A percentile compares a stretch with the other conserved stretches of the same genome.
Evolutionary conservation across 1,284 basidiomycete genomes (phyloP).

Genomic region (Gymnopus androsaceus): DNA sequence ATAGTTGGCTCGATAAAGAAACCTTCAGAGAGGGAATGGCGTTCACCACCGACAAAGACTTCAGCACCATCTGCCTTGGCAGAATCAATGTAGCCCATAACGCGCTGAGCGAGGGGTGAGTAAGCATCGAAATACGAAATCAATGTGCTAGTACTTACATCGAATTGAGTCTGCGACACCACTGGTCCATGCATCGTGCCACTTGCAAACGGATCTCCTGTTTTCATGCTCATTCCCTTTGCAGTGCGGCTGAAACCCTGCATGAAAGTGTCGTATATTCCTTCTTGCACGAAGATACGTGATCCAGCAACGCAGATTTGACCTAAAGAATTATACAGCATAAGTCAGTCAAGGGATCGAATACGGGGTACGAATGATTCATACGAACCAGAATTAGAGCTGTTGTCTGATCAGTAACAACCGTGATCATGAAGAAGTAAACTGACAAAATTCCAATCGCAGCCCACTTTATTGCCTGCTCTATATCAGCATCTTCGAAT

Average conservation of each 20-base stretch:
- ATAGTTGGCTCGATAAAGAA: conserved; percentile 82
- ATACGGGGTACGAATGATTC: no score
- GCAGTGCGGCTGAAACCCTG: conserved; percentile 56
- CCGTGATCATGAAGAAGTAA: neutral
- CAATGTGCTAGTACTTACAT: conserved; percentile 43
- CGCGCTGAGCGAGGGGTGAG: conserved; percentile 44
- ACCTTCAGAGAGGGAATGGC: conserved; percentile 69
- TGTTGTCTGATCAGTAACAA: neutral
- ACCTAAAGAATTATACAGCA: conserved; percentile 51
- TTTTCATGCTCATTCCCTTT: conserved; percentile 44
- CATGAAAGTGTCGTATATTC: conserved; percentile 79
- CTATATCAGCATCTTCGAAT: conserved; percentile 75
- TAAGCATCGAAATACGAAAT: no score
- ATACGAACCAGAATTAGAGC: conserved; percentile 10
- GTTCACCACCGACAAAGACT: conserved; percentile 75
- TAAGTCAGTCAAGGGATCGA: neutral
- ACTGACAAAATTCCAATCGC: conserved; percentile 77
- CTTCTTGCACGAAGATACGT: conserved; percentile 81
- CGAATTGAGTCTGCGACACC: conserved; percentile 71
- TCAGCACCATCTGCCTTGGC: conserved; percentile 85
- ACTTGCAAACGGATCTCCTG: conserved; percentile 78
- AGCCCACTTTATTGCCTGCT: conserved; percentile 82
- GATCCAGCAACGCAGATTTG: conserved; percentile 85
- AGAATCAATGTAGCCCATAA: conserved; percentile 84
- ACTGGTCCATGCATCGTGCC: conserved; percentile 87